These are phyloP conservation scores for Tulasnella sp. DNA, from an alignment of 768 basidiomycete species.

Conservation along the genomic window DNA sequence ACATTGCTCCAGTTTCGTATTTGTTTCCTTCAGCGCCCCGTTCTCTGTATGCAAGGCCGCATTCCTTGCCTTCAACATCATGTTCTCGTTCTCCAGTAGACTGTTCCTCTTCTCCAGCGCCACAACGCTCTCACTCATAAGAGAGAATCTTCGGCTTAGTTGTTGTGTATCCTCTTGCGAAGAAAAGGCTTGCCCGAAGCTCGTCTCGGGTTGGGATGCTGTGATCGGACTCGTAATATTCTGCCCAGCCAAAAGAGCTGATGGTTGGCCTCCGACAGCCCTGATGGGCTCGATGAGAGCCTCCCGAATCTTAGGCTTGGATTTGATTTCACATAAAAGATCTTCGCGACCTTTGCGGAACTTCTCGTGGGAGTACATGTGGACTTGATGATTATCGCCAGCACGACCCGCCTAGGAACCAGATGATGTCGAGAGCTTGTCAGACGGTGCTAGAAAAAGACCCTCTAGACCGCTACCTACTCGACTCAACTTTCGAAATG, in stretches of 20 bases:
- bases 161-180: not conserved
- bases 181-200: not conserved
- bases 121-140: not conserved
- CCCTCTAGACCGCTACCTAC: not conserved
- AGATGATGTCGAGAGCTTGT: not conserved
- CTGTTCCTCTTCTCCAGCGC: not conserved
- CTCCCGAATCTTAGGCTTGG: not conserved
- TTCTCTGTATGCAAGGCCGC: not conserved
- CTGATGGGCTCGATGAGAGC: no score
- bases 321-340: not conserved
- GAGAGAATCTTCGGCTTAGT: not conserved
- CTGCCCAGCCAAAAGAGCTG: not conserved
- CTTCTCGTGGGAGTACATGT: not conserved
- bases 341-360: not conserved
- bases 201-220: not conserved
- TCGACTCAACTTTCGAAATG: not conserved
- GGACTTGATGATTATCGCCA: not conserved
- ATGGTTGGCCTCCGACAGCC: not conserved
- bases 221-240: not conserved
- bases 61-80: not conserved
- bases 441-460: no score
- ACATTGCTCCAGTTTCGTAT: not conserved
- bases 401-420: not conserved
- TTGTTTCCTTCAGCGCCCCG: not conserved
- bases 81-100: not conserved